Evolutionary conservation across 2,329 filamentous ascomycete genomes (phyloP).

Genomic region (Leptographium galeiforme): DNA sequence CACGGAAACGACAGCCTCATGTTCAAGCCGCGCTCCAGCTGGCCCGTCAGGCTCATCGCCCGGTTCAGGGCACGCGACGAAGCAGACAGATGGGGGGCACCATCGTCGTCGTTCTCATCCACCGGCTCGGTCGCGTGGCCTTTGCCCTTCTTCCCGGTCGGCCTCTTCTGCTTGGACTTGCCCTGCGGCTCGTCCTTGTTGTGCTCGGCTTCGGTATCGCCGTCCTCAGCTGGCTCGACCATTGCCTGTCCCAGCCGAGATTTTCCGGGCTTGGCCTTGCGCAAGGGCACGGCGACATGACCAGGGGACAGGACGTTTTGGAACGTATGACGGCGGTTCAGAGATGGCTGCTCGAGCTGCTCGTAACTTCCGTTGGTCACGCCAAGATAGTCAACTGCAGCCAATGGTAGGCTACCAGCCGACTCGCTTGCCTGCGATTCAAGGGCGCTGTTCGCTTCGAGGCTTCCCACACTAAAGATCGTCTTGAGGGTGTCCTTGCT

Average conservation of each 20-base stretch:
- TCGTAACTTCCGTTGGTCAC: neutral
- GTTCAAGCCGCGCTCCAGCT: slow-evolving; percentile 14
- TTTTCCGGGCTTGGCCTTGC: neutral
- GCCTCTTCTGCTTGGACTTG: neutral
- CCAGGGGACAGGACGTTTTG: slow-evolving; percentile 14
- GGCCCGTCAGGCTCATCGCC: slow-evolving; percentile 19
- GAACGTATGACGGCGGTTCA: slow-evolving; percentile 15
- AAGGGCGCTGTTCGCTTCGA: slow-evolving; percentile 18
- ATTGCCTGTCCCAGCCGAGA: neutral
- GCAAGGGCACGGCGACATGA: neutral
- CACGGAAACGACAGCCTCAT: neutral
- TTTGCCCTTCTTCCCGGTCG: neutral
- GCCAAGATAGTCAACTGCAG: neutral
- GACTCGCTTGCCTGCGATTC: neutral
- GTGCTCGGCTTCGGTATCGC: neutral
- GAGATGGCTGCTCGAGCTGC: slow-evolving; percentile 1
- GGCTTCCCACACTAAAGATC: slow-evolving; percentile 35
- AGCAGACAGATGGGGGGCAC: neutral
- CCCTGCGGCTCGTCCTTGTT: neutral
- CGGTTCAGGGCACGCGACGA: slow-evolving; percentile 7
- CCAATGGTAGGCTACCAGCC: neutral
- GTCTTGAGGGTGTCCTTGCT: slow-evolving; percentile 36
- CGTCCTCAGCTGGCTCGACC: neutral
- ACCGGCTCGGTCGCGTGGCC: neutral
- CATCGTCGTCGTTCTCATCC: neutral